phyloP scores from a whole-genome alignment of 2,329 filamentous ascomycete species.

The Alternaria brassicicola region DNA sequence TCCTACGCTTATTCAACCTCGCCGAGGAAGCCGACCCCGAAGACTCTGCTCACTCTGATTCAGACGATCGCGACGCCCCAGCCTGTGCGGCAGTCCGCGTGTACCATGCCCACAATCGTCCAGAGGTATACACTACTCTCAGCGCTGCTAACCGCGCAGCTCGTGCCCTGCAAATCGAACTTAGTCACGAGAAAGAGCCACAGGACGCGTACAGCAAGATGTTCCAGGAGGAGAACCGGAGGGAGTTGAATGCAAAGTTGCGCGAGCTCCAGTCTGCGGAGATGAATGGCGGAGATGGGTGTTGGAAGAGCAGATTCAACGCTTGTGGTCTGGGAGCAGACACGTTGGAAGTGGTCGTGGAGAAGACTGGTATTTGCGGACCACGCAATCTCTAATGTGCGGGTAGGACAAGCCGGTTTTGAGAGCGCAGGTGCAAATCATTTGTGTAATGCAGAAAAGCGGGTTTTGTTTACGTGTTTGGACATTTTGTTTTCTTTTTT shows the following conservation, averaged over 20 bases:
- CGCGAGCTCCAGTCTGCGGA: constrained; percentile 7
- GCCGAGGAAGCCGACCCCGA: background rate
- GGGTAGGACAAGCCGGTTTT: background rate
- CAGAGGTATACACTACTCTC: constrained; percentile 32
- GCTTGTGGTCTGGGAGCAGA: constrained; percentile 22
- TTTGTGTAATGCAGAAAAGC: background rate
- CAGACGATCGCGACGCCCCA: background rate
- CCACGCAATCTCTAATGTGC: constrained; percentile 34
- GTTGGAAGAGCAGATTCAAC: constrained; percentile 34
- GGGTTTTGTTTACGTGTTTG: background rate
- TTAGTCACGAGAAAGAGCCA: constrained; percentile 28
- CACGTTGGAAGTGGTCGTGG: constrained; percentile 33
- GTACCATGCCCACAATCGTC: constrained; percentile 15
- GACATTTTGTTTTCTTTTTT: background rate
- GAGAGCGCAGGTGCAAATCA: background rate
- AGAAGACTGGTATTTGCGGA: constrained; percentile 29
- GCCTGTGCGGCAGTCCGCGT: constrained; percentile 3
- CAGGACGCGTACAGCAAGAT: background rate
- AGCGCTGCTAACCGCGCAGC: constrained; percentile 37
- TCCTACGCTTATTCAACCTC: constrained; percentile 30
- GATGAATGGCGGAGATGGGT: constrained; percentile 12
- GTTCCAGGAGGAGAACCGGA: constrained; percentile 25
- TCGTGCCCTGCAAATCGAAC: constrained; percentile 28
- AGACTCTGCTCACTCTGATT: background rate
- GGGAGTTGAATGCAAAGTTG: constrained; percentile 21